Evolutionary conservation across 2,329 filamentous ascomycete species (phyloP).

Genomic region (Bipolaris victoriae): DNA sequence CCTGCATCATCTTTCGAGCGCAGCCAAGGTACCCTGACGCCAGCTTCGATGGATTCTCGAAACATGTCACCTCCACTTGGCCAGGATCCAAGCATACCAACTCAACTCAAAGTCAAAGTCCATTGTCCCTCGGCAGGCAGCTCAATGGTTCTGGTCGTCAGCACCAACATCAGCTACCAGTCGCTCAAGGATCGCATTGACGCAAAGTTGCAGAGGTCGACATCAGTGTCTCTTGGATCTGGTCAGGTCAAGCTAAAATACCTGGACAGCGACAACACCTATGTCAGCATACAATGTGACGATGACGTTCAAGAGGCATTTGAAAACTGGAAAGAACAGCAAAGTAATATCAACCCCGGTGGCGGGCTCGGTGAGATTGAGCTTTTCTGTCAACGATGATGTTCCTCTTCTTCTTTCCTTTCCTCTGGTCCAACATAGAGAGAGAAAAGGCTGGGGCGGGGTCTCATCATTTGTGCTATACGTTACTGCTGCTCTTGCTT

Average conservation of each 20-base stretch:
- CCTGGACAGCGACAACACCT: conserved; percentile 83
- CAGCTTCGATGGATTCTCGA: conserved; percentile 47
- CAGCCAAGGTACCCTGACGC: conserved; percentile 43
- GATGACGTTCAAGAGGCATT: conserved; percentile 97
- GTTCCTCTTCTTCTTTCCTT: background rate
- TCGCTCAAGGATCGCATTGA: conserved; percentile 95
- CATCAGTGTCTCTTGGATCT: conserved; percentile 79
- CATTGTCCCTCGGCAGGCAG: conserved; percentile 79
- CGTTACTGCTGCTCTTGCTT: background rate
- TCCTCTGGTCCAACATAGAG: too few species aligned
- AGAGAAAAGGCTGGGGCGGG: too few species aligned
- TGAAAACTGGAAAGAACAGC: conserved; percentile 86
- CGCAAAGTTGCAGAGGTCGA: conserved; percentile 88
- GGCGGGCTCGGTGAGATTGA: conserved; percentile 84
- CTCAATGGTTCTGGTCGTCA: conserved; percentile 93
- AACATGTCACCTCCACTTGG: conserved; percentile 48
- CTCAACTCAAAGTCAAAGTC: conserved; percentile 94
- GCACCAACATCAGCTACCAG: conserved; percentile 93
- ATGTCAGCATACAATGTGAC: conserved; percentile 90
- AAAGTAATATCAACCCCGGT: conserved; percentile 64
- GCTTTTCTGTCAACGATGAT: conserved; percentile 49
- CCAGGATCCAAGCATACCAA: conserved; percentile 55
- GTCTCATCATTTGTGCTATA: background rate
- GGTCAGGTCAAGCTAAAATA: conserved; percentile 88
- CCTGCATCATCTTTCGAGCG: conserved; percentile 50